These are phyloP conservation scores for Salvia miltiorrhiza DNA, from an alignment of 257 asterid species.

Conservation along the genomic window DNA sequence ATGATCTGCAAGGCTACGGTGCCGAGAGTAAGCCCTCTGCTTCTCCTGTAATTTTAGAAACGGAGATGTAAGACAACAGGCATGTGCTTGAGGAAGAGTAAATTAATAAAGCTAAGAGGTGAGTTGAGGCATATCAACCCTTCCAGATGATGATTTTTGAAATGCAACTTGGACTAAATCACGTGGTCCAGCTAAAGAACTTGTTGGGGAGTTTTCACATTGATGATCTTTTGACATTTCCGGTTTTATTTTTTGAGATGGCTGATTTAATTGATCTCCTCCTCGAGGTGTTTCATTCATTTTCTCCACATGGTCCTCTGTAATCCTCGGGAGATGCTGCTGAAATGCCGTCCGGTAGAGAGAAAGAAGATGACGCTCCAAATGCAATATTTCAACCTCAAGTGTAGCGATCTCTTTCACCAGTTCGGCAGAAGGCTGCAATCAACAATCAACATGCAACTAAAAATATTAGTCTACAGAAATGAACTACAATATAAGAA, in stretches of 20 bases:
- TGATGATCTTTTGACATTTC: conserved; percentile 20
- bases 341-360: conserved; percentile 63
- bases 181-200: conserved; percentile 40
- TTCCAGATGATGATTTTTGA: conserved; percentile 46
- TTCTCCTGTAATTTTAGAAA: conserved; percentile 48
- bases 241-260: conserved; percentile 23
- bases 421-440: conserved; percentile 66
- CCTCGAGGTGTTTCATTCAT: conserved; percentile 24
- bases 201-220: conserved; percentile 37
- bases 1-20: conserved; percentile 76
- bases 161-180: conserved; percentile 32
- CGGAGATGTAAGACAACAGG: neutral
- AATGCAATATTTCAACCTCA: conserved; percentile 63
- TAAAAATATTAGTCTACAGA: neutral
- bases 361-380: conserved; percentile 79
- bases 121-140: conserved; percentile 33
- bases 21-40: conserved; percentile 39
- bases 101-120: neutral
- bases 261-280: conserved; percentile 20
- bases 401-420: conserved; percentile 66
- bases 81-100: neutral
- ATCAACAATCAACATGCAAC: neutral
- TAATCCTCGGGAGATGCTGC: conserved; percentile 36
- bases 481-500: neutral
- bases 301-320: conserved; percentile 22